Percentiles rank a stretch among this genome's conserved stretches.
phyloP scores from a whole-genome alignment of 257 asterid species.

The Nicotiana tomentosiformis region DNA sequence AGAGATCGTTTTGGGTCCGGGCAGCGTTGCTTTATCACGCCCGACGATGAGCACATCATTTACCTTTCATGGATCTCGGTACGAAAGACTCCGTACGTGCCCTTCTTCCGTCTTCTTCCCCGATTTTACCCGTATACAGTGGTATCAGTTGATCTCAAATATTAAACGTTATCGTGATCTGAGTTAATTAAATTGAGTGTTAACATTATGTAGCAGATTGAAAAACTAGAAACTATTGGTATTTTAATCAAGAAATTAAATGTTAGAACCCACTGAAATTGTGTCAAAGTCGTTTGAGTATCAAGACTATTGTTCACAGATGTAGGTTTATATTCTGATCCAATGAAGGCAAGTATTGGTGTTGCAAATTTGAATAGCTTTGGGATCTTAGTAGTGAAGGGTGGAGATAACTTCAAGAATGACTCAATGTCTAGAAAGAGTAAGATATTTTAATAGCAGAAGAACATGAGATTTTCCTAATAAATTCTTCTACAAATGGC shows the following conservation, averaged over 20 bases:
- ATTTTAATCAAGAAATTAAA: background rate
- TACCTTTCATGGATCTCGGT: no score
- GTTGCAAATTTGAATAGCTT: no score
- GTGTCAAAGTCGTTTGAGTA: background rate
- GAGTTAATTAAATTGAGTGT: background rate
- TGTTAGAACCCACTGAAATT: background rate
- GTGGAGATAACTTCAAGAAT: background rate
- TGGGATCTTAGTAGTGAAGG: background rate
- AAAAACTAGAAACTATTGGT: background rate
- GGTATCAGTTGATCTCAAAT: no score
- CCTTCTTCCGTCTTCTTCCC: no score
- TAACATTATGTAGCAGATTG: background rate
- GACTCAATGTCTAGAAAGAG: slow-evolving; percentile 9
- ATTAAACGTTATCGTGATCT: background rate
- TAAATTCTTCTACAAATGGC: slow-evolving; percentile 28
- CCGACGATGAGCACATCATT: no score
- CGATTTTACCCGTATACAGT: no score
- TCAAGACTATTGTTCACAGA: background rate
- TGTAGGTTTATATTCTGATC: no score
- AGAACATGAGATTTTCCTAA: slow-evolving; percentile 14
- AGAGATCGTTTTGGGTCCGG: no score
- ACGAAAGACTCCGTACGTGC: no score
- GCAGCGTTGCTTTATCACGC: no score
- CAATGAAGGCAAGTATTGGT: no score
- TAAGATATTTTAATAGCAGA: slow-evolving; percentile 15